Percentiles rank a stretch among this genome's conserved stretches.
phyloP scores from a whole-genome alignment of 75 land plant species.

The Pinus albicaulis region DNA sequence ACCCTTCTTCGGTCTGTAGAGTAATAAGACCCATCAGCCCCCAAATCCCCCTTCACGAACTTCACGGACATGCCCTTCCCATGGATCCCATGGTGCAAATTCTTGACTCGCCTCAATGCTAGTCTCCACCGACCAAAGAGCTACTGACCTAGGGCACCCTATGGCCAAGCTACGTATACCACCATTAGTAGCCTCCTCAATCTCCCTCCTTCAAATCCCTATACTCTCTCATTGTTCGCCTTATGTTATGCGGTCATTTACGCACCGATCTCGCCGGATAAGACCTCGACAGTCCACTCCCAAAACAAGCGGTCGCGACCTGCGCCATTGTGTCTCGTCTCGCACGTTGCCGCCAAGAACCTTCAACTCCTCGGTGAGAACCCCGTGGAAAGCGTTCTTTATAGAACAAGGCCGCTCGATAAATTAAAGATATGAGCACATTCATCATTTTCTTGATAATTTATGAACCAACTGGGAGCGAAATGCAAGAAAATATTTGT shows the following conservation, averaged over 20 bases:
- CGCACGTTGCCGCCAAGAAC: background rate
- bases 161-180: no score
- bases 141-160: no score
- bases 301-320: slow-evolving; percentile 38
- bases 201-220: no score
- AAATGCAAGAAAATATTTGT: background rate
- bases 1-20: no score
- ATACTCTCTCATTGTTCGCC: slow-evolving; percentile 42
- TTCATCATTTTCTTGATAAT: background rate
- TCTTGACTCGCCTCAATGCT: no score
- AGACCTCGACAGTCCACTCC: slow-evolving; percentile 50
- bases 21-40: no score
- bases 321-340: slow-evolving; percentile 24
- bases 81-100: no score
- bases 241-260: background rate
- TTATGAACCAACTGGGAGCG: background rate
- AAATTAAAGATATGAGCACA: background rate
- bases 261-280: background rate
- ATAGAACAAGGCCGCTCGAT: slow-evolving; percentile 81
- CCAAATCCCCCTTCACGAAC: no score
- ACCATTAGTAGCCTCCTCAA: no score
- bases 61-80: no score
- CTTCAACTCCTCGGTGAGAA: slow-evolving; percentile 68
- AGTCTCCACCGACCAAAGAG: no score
- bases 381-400: slow-evolving; percentile 64